Conservation (phyloP, 768 basidiomycete species). For the button mushroom (Agaricus bisporus) region DNA sequence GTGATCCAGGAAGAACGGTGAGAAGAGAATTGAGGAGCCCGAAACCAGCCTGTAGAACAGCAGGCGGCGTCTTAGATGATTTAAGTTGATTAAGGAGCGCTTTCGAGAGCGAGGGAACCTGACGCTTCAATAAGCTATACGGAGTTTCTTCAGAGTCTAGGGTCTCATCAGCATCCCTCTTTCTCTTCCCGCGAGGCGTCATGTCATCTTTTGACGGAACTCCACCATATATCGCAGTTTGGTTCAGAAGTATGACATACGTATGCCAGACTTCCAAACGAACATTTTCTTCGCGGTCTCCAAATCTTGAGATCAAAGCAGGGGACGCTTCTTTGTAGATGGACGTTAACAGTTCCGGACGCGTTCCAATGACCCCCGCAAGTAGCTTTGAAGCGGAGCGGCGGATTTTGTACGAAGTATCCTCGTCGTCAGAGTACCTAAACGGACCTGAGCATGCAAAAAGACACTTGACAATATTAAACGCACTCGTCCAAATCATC, state of each 20-base stretch:
- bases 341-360: constrained; percentile 75
- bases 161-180: constrained; percentile 65
- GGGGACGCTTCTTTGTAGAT: constrained; percentile 86
- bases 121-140: constrained; percentile 60
- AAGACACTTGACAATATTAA: background rate
- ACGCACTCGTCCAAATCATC: constrained; percentile 74
- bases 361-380: constrained; percentile 78
- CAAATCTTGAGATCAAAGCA: constrained; percentile 84
- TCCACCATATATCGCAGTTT: constrained; percentile 77
- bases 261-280: constrained; percentile 89
- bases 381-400: constrained; percentile 90
- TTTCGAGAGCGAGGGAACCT: constrained; percentile 76
- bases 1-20: constrained; percentile 75
- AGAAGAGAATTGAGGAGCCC: constrained; percentile 69
- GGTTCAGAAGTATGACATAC: constrained; percentile 74
- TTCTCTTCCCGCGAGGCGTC: constrained; percentile 60
- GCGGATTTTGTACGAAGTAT: constrained; percentile 96
- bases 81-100: constrained; percentile 83
- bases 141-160: constrained; percentile 76
- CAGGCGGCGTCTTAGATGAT: constrained; percentile 67
- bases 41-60: constrained; percentile 84
- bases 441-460: constrained; percentile 8
- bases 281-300: constrained; percentile 93
- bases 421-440: constrained; percentile 97
- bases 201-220: constrained; percentile 43